Conservation (phyloP, 768 basidiomycete genomes). For the Psilocybe azurescens region DNA sequence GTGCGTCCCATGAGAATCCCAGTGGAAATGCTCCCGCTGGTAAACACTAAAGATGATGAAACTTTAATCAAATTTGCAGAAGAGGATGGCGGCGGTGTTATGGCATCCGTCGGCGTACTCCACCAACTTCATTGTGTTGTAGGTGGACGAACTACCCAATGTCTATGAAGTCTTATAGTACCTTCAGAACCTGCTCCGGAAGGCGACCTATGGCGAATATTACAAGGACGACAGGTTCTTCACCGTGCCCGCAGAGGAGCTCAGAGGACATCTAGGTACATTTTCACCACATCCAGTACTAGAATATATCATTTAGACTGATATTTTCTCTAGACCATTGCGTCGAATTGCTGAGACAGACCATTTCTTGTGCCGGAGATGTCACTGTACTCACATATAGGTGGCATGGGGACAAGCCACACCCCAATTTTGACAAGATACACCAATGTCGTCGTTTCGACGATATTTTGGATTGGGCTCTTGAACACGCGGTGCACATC, state of each 20-base stretch:
- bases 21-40: background rate
- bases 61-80: background rate
- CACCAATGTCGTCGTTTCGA: slow-evolving; percentile 6
- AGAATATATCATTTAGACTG: no score
- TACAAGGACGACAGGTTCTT: background rate
- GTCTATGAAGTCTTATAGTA: background rate
- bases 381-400: background rate
- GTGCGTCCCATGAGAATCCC: background rate
- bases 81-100: slow-evolving; percentile 2
- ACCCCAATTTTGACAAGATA: slow-evolving; percentile 5
- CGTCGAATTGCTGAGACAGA: slow-evolving; percentile 1
- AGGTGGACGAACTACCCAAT: background rate
- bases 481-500: background rate
- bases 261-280: slow-evolving; percentile 1
- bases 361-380: background rate
- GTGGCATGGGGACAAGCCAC: background rate
- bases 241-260: background rate
- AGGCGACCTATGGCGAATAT: background rate
- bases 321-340: background rate
- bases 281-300: no score
- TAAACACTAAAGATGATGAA: background rate
- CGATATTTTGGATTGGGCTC: background rate
- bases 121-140: slow-evolving; percentile 11
- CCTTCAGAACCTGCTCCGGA: background rate
- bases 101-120: slow-evolving; percentile 2